Conservation (phyloP, 1,284 basidiomycete genomes). For the Gymnopus androsaceus region DNA sequence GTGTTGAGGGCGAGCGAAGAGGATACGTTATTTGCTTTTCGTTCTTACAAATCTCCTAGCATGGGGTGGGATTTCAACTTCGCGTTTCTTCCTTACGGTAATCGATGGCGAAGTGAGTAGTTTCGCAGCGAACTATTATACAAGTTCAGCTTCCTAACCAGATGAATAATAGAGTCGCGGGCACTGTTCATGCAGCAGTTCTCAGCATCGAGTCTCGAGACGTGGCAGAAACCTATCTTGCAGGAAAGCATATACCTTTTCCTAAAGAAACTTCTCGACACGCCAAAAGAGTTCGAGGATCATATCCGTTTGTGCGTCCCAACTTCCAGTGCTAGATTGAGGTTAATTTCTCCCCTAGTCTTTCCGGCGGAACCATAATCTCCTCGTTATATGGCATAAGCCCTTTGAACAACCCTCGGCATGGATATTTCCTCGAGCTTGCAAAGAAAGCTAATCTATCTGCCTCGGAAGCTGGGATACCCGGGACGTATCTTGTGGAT, state of each 20-base stretch:
- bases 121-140: too few relatives aligned
- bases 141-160: too few relatives aligned
- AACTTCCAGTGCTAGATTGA: not conserved
- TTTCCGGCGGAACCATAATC: constrained; percentile 16
- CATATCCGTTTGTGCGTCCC: too few relatives aligned
- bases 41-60: too few relatives aligned
- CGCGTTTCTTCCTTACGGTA: too few relatives aligned
- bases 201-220: not conserved
- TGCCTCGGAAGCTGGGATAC: not conserved
- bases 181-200: too few relatives aligned
- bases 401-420: too few relatives aligned
- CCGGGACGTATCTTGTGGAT: constrained; percentile 16
- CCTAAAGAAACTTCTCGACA: not conserved
- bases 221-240: not conserved
- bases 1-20: too few relatives aligned
- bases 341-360: constrained; percentile 7
- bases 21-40: too few relatives aligned
- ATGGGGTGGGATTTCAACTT: too few relatives aligned
- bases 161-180: not conserved
- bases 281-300: not conserved
- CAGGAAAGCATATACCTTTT: too few relatives aligned
- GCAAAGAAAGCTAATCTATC: not conserved
- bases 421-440: constrained; percentile 15
- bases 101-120: too few relatives aligned
- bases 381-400: constrained; percentile 21